Conservation (phyloP, 192 early-diverging fungal genomes). For the Backusella australiensis region DNA sequence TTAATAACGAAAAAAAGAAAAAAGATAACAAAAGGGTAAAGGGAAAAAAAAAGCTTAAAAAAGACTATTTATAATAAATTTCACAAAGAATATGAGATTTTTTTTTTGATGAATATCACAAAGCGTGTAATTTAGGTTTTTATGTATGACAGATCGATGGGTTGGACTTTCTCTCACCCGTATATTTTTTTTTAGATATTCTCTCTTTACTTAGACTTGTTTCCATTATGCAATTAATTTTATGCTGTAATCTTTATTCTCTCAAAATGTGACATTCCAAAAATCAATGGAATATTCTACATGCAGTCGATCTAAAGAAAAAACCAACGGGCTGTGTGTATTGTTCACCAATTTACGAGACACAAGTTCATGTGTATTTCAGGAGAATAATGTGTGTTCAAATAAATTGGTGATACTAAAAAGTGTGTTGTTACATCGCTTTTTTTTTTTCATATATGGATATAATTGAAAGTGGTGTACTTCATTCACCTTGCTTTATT, state of each 20-base stretch:
- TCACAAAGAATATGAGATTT: not conserved
- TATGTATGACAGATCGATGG: conserved; percentile 2
- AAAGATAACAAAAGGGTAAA: not conserved
- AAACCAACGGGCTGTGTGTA: too few species aligned
- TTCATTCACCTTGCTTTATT: not conserved
- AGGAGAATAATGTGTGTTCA: not conserved
- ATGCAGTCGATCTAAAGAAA: not conserved
- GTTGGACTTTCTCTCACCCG: not conserved
- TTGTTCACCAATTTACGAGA: too few species aligned
- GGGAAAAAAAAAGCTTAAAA: not conserved
- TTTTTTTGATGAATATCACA: not conserved
- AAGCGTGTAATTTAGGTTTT: not conserved
- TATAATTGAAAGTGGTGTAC: not conserved
- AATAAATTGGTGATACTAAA: not conserved
- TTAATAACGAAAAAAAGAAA: not conserved
- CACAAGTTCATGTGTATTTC: not conserved
- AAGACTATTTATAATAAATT: not conserved
- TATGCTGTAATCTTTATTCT: not conserved
- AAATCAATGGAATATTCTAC: not conserved
- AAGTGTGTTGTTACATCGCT: not conserved
- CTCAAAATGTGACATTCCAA: not conserved
- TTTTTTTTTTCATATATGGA: not conserved
- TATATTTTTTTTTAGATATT: not conserved
- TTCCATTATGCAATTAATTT: not conserved
- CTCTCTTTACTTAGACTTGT: too few species aligned